Base-by-base conservation (phyloP, 495 filamentous ascomycete species). In the Aspergillus nidulans region DNA sequence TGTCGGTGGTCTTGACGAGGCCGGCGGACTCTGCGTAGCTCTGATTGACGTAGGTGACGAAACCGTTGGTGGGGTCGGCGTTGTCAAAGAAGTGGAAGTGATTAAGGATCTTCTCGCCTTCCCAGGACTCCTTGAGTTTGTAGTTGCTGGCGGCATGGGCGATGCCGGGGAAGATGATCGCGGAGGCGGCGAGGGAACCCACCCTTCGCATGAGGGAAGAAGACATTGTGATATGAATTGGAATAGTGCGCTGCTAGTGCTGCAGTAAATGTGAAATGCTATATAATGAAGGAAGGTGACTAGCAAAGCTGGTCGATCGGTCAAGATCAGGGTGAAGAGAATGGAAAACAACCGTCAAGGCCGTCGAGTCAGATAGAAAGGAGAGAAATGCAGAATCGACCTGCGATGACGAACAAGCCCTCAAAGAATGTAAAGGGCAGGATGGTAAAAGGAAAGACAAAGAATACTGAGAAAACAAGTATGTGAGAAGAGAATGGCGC, bases 61-160 rank as follows among this genome's bases (percentile, higher is more conserved):
- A 87, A 8, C 87, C 87, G 58, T 85, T 73, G 6, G 86, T 90
- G 2, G 87, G 87, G 58, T 92, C 86, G 0, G 71, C n/a, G 0
- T 63, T 69, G 26, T 56, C 65, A 56, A 72, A 77, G 61, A 80
- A 78, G 43, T 73, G 67, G 69, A 82, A 82, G 46, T 70, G 71
- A 26, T 76, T 56, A 58, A 82, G 73, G 63, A 82, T 82, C 28
- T 70, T 70, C n/a, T 71, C 52, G 12, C 73, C 69, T 41, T 77
- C 69, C 67, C 72, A 80, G 34, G 69, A 70, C 58, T 75, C 65
- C 15, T 69, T 57, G 42, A 82, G 66, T 39, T 63, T 66, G 63
- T 81, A 83, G 43, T 54, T 66, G 39, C 38, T 21, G 6, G 34
- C 28, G 50, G 42, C 49, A 28, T 20, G 41, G 41, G 59, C 58